Percentiles rank a stretch among this genome's conserved stretches.
Conservation (phyloP, 2,329 filamentous ascomycete species). For the Aspergillus oerlinghausenensis region DNA sequence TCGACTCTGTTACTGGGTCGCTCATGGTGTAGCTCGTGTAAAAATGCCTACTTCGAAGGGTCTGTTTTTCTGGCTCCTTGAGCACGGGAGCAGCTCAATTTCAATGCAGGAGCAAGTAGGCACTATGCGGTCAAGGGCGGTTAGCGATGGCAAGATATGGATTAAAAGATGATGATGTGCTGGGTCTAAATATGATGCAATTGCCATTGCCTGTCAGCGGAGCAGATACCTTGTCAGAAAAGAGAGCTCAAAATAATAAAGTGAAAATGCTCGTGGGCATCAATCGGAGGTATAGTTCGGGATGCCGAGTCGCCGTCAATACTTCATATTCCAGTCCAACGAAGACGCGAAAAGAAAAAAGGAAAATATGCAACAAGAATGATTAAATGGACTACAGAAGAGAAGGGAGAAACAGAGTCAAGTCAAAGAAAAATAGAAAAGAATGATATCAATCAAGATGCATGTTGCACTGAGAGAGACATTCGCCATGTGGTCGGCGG, state of each 20-base stretch:
- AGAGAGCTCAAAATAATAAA: neutral
- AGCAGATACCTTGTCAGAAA: slow-evolving; percentile 7
- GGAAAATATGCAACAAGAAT: neutral
- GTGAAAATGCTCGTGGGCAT: neutral
- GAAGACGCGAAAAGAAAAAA: neutral
- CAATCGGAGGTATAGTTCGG: neutral
- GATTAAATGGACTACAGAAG: neutral
- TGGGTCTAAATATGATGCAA: slow-evolving; percentile 29
- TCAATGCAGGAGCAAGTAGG: neutral
- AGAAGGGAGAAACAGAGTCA: neutral
- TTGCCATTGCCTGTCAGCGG: slow-evolving; percentile 9
- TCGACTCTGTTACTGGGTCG: slow-evolving; percentile 10
- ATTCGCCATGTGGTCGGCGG: neutral
- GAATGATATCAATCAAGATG: neutral
- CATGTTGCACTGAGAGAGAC: neutral
- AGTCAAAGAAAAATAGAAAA: neutral
- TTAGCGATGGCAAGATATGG: slow-evolving; percentile 11
- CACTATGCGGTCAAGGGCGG: neutral
- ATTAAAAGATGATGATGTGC: slow-evolving; percentile 23
- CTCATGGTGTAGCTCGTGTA: slow-evolving; percentile 9
- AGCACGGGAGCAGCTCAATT: neutral
- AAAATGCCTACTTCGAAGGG: neutral
- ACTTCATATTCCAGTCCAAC: neutral
- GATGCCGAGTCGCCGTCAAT: neutral
- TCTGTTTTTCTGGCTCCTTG: neutral